Percentiles rank a stretch among this genome's conserved stretches.
phyloP scores from a whole-genome alignment of 2,329 filamentous ascomycete species.

The Botrytis paeoniae region DNA sequence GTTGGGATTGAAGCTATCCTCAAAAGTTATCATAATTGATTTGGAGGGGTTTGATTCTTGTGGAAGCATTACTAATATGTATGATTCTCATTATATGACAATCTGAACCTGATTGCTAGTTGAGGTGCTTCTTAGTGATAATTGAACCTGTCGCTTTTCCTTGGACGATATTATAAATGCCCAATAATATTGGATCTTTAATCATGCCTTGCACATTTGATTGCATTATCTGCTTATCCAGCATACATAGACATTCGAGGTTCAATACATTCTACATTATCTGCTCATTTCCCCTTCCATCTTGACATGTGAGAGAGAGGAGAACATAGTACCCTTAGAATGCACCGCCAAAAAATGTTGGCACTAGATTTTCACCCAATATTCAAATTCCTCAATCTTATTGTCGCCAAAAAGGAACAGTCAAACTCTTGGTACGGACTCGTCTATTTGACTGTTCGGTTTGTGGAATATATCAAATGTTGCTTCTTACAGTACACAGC shows the following conservation, averaged over 20 bases:
- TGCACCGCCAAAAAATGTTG: too few relatives aligned
- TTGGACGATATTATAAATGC: background rate
- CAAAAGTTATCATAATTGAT: background rate
- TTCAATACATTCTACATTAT: background rate
- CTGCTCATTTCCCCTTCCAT: too few relatives aligned
- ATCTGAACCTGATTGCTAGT: background rate
- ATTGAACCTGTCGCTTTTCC: background rate
- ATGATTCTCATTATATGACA: background rate
- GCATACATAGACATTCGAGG: background rate
- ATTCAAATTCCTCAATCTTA: background rate
- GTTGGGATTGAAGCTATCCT: background rate
- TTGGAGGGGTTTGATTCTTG: background rate
- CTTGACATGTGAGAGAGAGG: background rate
- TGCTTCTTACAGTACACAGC: background rate
- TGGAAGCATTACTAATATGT: background rate
- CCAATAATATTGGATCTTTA: background rate
- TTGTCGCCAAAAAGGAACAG: background rate
- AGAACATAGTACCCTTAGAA: background rate
- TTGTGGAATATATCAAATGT: background rate
- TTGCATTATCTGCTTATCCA: background rate
- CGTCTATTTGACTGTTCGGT: background rate
- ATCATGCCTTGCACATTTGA: background rate
- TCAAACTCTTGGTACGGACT: background rate
- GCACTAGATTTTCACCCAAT: background rate
- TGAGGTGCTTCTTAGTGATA: too few relatives aligned